Percentiles rank a stretch among this genome's conserved stretches.
These are phyloP conservation scores for Sclerotinia borealis DNA, from an alignment of 2,329 filamentous ascomycete species.

Conservation along the genomic window DNA sequence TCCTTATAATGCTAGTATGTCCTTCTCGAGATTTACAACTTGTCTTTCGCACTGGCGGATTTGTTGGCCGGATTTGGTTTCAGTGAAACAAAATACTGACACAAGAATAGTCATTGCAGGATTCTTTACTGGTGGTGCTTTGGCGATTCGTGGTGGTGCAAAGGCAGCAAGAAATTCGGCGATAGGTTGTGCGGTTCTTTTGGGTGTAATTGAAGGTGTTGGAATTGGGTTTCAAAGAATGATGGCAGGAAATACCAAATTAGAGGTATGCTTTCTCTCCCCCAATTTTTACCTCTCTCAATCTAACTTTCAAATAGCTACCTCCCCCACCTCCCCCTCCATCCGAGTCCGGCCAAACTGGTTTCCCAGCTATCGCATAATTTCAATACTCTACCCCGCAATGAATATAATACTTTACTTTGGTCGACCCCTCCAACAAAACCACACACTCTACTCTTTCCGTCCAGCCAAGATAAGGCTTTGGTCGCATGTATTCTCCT, in stretches of 20 bases:
- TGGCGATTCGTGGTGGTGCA: constrained; percentile 86
- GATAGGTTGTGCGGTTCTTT: constrained; percentile 88
- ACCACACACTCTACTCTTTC: constrained; percentile 31
- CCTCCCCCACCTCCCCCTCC: constrained; percentile 30
- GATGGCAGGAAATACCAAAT: constrained; percentile 81
- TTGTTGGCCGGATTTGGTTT: neutral
- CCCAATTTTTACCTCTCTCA: neutral
- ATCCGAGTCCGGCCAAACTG: constrained; percentile 27
- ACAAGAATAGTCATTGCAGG: constrained; percentile 66
- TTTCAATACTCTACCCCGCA: neutral
- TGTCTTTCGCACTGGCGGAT: neutral
- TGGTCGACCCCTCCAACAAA: constrained; percentile 15
- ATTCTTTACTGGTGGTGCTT: constrained; percentile 89
- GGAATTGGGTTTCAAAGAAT: constrained; percentile 93
- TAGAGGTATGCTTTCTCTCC: constrained; percentile 54
- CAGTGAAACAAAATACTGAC: constrained; percentile 10
- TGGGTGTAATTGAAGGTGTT: constrained; percentile 95
- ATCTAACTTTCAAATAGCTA: constrained; percentile 18
- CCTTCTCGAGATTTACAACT: neutral
- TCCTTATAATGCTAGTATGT: constrained; percentile 81
- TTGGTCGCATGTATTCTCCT: constrained; percentile 18
- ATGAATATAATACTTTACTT: constrained; percentile 11
- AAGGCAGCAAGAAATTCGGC: constrained; percentile 91
- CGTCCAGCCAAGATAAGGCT: constrained; percentile 13
- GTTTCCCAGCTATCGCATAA: constrained; percentile 30